These are phyloP conservation scores for Podospora pseudocomata DNA, from an alignment of 495 filamentous ascomycete species.

Conservation along the genomic window DNA sequence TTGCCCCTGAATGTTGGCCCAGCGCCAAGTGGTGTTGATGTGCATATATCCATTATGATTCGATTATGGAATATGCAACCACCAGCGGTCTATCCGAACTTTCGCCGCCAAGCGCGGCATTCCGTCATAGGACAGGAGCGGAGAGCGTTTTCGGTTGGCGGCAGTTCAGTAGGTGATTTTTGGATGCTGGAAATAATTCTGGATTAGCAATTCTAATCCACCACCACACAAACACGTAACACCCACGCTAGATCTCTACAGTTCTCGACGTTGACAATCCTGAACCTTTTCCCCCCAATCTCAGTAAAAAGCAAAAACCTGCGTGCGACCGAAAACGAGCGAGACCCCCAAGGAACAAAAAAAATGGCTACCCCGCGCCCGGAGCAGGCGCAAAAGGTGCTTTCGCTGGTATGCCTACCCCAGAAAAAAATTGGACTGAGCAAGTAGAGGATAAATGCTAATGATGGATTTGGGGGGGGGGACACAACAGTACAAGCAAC, in stretches of 20 bases:
- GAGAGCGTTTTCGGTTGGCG: neutral
- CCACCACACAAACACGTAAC: neutral
- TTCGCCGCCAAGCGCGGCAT: neutral
- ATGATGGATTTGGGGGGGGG: neutral
- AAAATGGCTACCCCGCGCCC: conserved; percentile 33
- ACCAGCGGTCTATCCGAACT: neutral
- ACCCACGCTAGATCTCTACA: neutral
- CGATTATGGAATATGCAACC: no score
- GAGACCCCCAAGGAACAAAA: neutral
- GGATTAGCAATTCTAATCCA: neutral
- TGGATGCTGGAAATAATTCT: neutral
- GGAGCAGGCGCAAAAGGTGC: conserved; percentile 65
- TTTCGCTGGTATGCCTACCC: conserved; percentile 59
- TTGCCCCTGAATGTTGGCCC: no score
- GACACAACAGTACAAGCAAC: conserved; percentile 72
- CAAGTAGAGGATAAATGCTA: neutral
- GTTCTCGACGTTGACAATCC: neutral
- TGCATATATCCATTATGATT: no score
- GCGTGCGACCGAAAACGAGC: neutral
- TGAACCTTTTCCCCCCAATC: neutral
- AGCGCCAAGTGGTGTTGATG: no score
- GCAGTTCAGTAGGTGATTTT: neutral
- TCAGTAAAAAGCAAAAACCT: neutral
- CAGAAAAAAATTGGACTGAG: neutral
- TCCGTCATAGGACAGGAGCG: neutral